These are phyloP conservation scores for Geoglossum cookeanum DNA, from an alignment of 2,329 filamentous ascomycete species.

Conservation along the genomic window DNA sequence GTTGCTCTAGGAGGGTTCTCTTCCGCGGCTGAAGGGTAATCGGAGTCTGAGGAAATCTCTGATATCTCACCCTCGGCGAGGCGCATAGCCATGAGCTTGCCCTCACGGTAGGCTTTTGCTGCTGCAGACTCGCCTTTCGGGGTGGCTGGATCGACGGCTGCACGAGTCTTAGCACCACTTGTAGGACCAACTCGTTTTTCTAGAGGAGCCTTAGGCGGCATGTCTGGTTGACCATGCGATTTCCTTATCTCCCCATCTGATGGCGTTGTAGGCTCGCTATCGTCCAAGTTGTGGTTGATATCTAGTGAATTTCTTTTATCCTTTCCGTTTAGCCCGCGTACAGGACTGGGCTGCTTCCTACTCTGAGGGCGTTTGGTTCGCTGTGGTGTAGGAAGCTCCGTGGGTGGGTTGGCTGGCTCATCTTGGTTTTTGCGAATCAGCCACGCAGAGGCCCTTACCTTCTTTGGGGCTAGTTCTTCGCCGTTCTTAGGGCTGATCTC, in stretches of 20 bases:
- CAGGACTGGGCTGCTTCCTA: background rate
- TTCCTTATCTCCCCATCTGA: background rate
- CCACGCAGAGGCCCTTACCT: constrained; percentile 9
- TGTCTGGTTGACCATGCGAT: background rate
- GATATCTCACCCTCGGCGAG: constrained; percentile 1
- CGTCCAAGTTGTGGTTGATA: background rate
- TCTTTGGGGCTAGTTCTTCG: constrained; percentile 4
- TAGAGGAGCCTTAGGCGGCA: background rate
- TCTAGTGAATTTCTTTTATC: background rate
- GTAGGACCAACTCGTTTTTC: background rate
- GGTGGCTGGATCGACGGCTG: background rate
- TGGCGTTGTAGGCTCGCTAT: background rate
- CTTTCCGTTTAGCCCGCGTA: background rate
- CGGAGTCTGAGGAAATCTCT: background rate
- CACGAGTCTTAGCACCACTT: background rate
- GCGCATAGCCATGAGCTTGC: constrained; percentile 1
- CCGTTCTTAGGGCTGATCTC: background rate
- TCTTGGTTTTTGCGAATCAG: constrained; percentile 9
- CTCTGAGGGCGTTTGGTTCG: background rate
- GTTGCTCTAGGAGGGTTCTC: too few relatives aligned
- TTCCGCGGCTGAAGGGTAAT: background rate
- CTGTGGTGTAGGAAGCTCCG: constrained; percentile 3
- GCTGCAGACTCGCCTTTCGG: background rate
- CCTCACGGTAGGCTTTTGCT: background rate
- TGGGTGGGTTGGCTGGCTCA: constrained; percentile 4